These are phyloP conservation scores for Ceratocystiopsis minuta DNA, from an alignment of 2,329 filamentous ascomycete species.

Conservation along the genomic window DNA sequence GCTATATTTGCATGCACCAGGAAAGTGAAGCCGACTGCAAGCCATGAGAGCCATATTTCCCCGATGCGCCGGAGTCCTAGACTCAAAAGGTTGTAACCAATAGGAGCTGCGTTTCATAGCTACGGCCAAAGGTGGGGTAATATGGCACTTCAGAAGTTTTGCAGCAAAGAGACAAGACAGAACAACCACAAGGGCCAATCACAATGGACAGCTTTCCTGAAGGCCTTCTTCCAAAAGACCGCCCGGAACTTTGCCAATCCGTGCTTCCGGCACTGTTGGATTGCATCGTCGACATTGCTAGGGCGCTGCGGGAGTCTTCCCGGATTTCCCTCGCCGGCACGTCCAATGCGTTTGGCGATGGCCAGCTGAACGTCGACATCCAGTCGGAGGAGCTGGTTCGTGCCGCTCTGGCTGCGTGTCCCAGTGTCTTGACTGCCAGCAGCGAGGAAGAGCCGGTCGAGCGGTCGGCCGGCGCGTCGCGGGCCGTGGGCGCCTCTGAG, in stretches of 20 bases:
- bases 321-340: slow-evolving; percentile 27
- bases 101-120: too few relatives aligned
- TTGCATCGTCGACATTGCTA: slow-evolving; percentile 26
- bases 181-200: too few relatives aligned
- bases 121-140: too few relatives aligned
- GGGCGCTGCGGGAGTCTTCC: slow-evolving; percentile 24
- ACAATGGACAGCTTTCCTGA: too few relatives aligned
- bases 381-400: slow-evolving; percentile 30
- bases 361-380: slow-evolving; percentile 20
- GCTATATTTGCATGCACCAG: too few relatives aligned
- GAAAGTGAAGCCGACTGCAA: too few relatives aligned
- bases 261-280: slow-evolving; percentile 31
- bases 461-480: slow-evolving; percentile 11
- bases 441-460: slow-evolving; percentile 45
- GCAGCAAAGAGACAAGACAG: too few relatives aligned
- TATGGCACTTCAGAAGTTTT: too few relatives aligned
- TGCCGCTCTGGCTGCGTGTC: slow-evolving; percentile 22
- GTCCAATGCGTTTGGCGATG: slow-evolving; percentile 37
- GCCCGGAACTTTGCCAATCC: slow-evolving; percentile 19
- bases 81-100: too few relatives aligned
- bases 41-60: too few relatives aligned
- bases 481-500: slow-evolving; percentile 14
- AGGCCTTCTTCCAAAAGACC: neutral
- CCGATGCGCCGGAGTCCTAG: too few relatives aligned
- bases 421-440: slow-evolving; percentile 30